These are phyloP conservation scores for Capronia coronata DNA, from an alignment of 2,329 filamentous ascomycete species.

Conservation along the genomic window DNA sequence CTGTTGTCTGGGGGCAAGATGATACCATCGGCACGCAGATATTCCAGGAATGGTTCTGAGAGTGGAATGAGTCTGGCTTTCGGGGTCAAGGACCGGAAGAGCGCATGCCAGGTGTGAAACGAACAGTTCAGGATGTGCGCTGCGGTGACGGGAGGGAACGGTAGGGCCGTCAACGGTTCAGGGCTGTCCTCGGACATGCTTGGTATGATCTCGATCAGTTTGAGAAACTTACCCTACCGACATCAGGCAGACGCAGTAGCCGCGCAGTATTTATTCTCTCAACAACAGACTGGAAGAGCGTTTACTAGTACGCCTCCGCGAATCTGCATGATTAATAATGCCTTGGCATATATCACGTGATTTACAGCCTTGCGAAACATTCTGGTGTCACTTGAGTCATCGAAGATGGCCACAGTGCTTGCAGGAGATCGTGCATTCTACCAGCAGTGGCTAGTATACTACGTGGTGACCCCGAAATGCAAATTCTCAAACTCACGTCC, in stretches of 20 bases:
- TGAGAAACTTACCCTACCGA: not conserved
- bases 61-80: constrained; percentile 81
- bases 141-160: constrained; percentile 76
- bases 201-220: not conserved
- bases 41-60: constrained; percentile 67
- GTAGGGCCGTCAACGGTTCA: constrained; percentile 38
- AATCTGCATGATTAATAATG: no score
- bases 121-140: constrained; percentile 91
- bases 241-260: no score
- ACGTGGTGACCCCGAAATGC: no score
- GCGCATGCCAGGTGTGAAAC: constrained; percentile 84
- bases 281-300: no score
- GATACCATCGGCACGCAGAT: constrained; percentile 88
- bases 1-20: constrained; percentile 57
- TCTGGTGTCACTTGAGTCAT: not conserved
- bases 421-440: no score
- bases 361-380: no score
- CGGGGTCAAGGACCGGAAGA: constrained; percentile 71
- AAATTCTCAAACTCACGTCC: no score
- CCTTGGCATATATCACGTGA: no score
- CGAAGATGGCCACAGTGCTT: no score
- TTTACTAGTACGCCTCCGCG: no score
- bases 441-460: no score
- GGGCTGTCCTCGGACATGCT: constrained; percentile 5
- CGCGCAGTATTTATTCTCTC: no score